Conservation (phyloP, 768 basidiomycete species). For the Calocybe cyanea region DNA sequence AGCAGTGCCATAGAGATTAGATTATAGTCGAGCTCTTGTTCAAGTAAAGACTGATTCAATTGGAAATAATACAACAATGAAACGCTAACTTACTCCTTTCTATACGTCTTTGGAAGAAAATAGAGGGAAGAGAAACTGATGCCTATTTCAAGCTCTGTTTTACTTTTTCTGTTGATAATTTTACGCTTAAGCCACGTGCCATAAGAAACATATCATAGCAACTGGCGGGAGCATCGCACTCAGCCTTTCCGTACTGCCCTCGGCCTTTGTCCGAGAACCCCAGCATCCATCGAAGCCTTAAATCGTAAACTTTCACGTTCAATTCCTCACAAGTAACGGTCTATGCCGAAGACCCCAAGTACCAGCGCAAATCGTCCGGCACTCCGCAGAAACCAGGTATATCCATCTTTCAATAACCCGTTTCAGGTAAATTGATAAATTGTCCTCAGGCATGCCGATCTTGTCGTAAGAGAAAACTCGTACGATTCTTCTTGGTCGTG, state of each 20-base stretch:
- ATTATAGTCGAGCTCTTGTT: too few species aligned
- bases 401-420: constrained; percentile 1
- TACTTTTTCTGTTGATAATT: background rate
- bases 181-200: background rate
- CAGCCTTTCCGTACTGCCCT: background rate
- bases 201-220: background rate
- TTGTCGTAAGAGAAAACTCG: constrained; percentile 82
- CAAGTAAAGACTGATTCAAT: too few species aligned
- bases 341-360: constrained; percentile 66
- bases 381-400: constrained; percentile 76
- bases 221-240: background rate
- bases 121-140: too few species aligned
- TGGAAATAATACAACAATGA: too few species aligned
- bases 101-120: too few species aligned
- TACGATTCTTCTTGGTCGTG: constrained; percentile 30
- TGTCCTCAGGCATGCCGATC: constrained; percentile 67
- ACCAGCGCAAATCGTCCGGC: constrained; percentile 52
- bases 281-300: background rate
- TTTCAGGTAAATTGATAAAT: background rate
- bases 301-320: background rate
- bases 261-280: background rate
- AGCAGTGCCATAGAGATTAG: too few species aligned
- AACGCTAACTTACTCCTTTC: too few species aligned
- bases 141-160: too few species aligned
- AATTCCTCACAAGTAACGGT: background rate